Percentiles rank a stretch among this genome's conserved stretches.
These are phyloP conservation scores for Russula sp. DNA, from an alignment of 768 basidiomycete species.

Conservation along the genomic window DNA sequence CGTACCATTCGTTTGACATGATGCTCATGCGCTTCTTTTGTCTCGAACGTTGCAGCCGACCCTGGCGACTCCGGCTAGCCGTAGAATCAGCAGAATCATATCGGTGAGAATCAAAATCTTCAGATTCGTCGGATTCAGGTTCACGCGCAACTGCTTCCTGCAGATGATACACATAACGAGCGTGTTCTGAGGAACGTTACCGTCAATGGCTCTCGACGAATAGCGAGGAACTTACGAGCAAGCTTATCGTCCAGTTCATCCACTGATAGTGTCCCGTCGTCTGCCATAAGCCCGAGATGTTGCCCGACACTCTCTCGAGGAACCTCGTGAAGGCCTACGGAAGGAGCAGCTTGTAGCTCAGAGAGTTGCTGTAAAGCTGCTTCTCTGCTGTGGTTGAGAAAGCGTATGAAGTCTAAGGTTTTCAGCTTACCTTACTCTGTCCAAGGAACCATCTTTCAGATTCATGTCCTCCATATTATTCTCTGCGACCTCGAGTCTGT, in stretches of 20 bases:
- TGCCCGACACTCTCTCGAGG: constrained; percentile 62
- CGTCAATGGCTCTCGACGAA: background rate
- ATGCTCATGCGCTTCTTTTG: constrained; percentile 61
- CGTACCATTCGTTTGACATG: constrained; percentile 52
- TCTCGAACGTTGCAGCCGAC: constrained; percentile 29
- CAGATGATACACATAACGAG: constrained; percentile 47
- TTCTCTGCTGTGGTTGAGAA: constrained; percentile 43
- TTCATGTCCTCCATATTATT: constrained; percentile 98
- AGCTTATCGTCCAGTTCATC: constrained; percentile 65
- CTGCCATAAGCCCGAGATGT: constrained; percentile 52
- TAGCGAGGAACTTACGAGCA: constrained; percentile 50
- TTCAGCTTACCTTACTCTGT: constrained; percentile 57
- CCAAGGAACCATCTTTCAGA: constrained; percentile 68
- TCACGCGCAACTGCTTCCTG: constrained; percentile 28
- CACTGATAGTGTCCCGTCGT: constrained; percentile 37
- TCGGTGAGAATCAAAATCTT: constrained; percentile 27
- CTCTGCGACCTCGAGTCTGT: constrained; percentile 81
- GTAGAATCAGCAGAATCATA: constrained; percentile 40
- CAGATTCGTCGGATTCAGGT: constrained; percentile 29
- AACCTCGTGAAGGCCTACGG: constrained; percentile 79
- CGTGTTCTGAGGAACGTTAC: constrained; percentile 44
- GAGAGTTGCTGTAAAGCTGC: constrained; percentile 50
- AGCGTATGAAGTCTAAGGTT: constrained; percentile 27
- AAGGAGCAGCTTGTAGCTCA: constrained; percentile 68
- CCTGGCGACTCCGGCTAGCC: constrained; percentile 26